phyloP scores from a whole-genome alignment of 352 stramenopile genomes.

The Pythium aquatile region DNA sequence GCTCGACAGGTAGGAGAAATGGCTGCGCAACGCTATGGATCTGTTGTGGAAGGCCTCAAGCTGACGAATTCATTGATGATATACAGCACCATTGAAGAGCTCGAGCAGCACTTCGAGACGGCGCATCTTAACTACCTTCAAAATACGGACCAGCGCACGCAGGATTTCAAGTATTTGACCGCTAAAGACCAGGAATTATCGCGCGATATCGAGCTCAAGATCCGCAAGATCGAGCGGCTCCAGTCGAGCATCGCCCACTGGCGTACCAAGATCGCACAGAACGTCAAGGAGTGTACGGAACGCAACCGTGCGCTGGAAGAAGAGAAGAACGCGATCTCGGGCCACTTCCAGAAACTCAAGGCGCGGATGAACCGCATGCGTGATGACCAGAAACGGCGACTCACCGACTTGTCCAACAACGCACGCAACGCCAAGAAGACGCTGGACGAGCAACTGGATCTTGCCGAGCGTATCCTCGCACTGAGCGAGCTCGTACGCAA shows the following conservation, averaged over 20 bases:
- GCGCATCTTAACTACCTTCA: slow-evolving; percentile 91
- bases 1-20: slow-evolving; percentile 63
- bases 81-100: slow-evolving; percentile 85
- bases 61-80: too few relatives aligned
- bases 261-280: slow-evolving; percentile 91
- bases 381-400: slow-evolving; percentile 73
- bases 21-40: too few relatives aligned
- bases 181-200: slow-evolving; percentile 91
- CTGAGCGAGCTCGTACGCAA: slow-evolving; percentile 90
- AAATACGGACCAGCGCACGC: slow-evolving; percentile 92
- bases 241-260: slow-evolving; percentile 88
- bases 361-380: slow-evolving; percentile 89
- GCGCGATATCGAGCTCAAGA: slow-evolving; percentile 93
- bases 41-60: too few relatives aligned
- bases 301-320: slow-evolving; percentile 87
- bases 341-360: slow-evolving; percentile 88
- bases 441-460: slow-evolving; percentile 59
- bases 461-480: slow-evolving; percentile 87
- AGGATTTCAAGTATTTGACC: slow-evolving; percentile 94
- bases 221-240: slow-evolving; percentile 91
- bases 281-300: slow-evolving; percentile 87
- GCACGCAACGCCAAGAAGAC: slow-evolving; percentile 74
- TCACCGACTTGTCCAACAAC: slow-evolving; percentile 80
- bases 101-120: slow-evolving; percentile 94
- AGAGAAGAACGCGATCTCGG: slow-evolving; percentile 85